Evolutionary conservation across 2,329 filamentous ascomycete genomes (phyloP), one percentile per base, ranked within the genome.

Genomic region (Pseudocercospora fuligena): DNA sequence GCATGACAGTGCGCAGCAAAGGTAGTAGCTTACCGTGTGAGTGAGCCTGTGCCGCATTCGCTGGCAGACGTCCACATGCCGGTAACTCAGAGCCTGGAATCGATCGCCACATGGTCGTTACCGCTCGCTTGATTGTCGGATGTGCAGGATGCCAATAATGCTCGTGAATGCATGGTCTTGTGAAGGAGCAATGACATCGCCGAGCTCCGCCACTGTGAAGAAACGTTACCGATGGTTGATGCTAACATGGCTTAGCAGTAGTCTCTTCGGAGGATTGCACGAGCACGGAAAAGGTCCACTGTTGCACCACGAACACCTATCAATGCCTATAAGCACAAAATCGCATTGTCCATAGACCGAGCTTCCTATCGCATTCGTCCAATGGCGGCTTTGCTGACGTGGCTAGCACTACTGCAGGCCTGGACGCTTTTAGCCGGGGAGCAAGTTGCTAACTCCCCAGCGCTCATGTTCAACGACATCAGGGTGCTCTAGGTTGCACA

Each of bases 401-500:
- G 51, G 51, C 51, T 14, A 56, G 51, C 16, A 23, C 51, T 56
- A 27, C 51, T 56, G 51, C 51, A 56, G 51, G 25, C 51, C 27
- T 56, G 51, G 51, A 31, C 25, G 27, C 51, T 33, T 36, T 33
- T 27, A 56, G 51, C 51, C 27, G 16, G 51, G 51, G 51, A 27
- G 51, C 51, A 56, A 43, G 23, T 31, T 51, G 47, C 51, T 27
- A 56, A n/a, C 51, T 29, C 16, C 51, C 23, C 51, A 51, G 23
- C 47, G 47, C 27, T 56, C 23, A 56, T 33, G 51, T 56, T 56
- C 25, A 56, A 33, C 51, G 51, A 56, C 51, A 56, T 56, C 51
- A 56, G 51, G 25, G 12, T 56, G 51, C 51, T 56, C 51, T 56
- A 56, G 27, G 27, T 19, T 56, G 27, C 51, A 33, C 51, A 56